Evolutionary conservation across 2,329 filamentous ascomycete genomes (phyloP), one percentile per base, ranked within the genome.

Genomic region (Bretziella fagacearum): DNA sequence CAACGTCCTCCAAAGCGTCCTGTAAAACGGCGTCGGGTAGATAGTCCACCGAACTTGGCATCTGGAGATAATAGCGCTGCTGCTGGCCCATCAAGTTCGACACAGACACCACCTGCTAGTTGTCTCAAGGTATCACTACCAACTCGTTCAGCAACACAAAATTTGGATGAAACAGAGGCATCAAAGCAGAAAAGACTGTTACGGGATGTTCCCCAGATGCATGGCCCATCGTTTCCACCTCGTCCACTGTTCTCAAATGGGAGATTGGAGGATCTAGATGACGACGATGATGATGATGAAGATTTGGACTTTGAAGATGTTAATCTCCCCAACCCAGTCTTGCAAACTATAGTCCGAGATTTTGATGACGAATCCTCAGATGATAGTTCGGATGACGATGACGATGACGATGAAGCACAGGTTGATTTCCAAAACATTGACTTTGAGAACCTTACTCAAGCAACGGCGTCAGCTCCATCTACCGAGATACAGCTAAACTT

Each of bases 241-340:
- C 17, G 15, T 17, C 30, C 40, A 2, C 27, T n/a, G n/a, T n/a
- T n/a, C n/a, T 18, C n/a, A 25, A 33, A 29, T 23, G 15, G 30
- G 13, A 20, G 17, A 39, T 39, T 10, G 17, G n/a, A n/a, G n/a
- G n/a, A n/a, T n/a, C n/a, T 18, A 13, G 44, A 35, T 17, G 44
- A 46, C 20, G 30, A 46, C 6, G 30, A 37, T 22, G 44, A 46
- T 37, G 60, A 64, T 1, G 63, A 66, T 3, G 65, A 67, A 2
- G 60, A 62, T 10, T 47, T 67, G 18, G 63, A 69, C 36, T 72
- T 73, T 53, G 64, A 73, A 51, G 70, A 74, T 54, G 67, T 73
- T 1, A 53, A 58, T 3, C 53, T 71, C 2, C 70, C 71, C 1
- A 53, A 59, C 11, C 63, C 69, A 0, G 70, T 64, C 0, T 53